A percentile compares a stretch with the other conserved stretches of the same genome.
Evolutionary conservation across 1,139 yeast species (phyloP).

Genomic region (Pichia sp.): DNA sequence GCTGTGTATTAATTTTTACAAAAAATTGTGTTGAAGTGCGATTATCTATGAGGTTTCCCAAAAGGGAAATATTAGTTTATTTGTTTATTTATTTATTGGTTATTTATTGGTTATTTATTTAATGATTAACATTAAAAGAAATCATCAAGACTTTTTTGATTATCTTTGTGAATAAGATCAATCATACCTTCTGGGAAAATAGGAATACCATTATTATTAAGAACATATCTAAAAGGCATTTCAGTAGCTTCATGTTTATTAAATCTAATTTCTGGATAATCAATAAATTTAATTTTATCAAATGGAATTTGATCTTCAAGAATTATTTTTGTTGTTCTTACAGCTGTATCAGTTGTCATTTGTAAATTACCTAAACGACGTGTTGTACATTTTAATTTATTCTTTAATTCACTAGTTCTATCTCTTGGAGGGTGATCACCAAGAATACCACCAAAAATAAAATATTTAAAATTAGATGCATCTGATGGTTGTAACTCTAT

Average conservation of each 20-base stretch:
- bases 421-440: constrained; percentile 98
- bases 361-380: constrained; percentile 82
- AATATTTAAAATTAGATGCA: constrained; percentile 61
- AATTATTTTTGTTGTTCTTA: constrained; percentile 79
- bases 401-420: constrained; percentile 82
- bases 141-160: constrained; percentile 70
- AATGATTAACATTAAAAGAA: constrained; percentile 30
- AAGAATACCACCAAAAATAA: constrained; percentile 91
- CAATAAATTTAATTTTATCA: constrained; percentile 74
- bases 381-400: constrained; percentile 75
- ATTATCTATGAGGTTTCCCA: too few relatives aligned
- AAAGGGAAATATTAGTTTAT: too few relatives aligned
- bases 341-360: constrained; percentile 97
- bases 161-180: constrained; percentile 75
- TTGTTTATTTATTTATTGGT: too few relatives aligned
- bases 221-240: constrained; percentile 93
- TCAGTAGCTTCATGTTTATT: constrained; percentile 87
- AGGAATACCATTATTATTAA: constrained; percentile 58
- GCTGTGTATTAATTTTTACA: too few relatives aligned
- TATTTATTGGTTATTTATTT: too few relatives aligned
- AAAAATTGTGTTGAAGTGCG: too few relatives aligned
- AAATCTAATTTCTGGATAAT: constrained; percentile 89
- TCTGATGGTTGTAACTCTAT: constrained; percentile 71
- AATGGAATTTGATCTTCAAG: constrained; percentile 48
- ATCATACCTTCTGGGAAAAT: constrained; percentile 91